Evolutionary conservation across 164 flowering plant genomes (phyloP).

Genomic region (Stephania cephalantha): DNA sequence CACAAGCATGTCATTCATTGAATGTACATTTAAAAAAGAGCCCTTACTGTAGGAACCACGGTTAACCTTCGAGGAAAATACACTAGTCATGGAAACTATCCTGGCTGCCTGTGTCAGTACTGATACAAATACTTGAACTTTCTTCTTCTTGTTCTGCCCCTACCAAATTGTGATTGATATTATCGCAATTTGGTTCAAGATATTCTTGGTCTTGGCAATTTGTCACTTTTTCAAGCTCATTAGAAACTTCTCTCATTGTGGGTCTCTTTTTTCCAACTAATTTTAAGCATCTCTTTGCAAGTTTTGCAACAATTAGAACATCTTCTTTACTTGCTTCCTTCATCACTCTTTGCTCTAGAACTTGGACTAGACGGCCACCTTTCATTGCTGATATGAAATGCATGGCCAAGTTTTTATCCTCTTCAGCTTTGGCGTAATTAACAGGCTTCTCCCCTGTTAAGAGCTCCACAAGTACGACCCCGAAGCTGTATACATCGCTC

Average conservation of each 20-base stretch:
- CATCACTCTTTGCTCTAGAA: not conserved
- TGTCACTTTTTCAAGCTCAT: not conserved
- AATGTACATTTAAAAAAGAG: not conserved
- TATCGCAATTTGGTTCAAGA: not conserved
- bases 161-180: not conserved
- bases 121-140: not conserved
- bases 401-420: not conserved
- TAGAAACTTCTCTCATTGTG: not conserved
- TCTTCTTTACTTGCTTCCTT: not conserved
- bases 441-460: not conserved
- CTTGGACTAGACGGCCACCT: not conserved
- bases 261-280: not conserved
- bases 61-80: not conserved
- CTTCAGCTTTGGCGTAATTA: not conserved
- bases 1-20: not conserved
- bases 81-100: not conserved
- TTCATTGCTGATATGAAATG: not conserved
- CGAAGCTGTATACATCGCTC: not conserved
- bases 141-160: not conserved
- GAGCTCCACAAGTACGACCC: not conserved
- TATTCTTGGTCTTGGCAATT: not conserved
- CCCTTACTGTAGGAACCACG: too few species aligned
- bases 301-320: not conserved
- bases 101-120: not conserved
- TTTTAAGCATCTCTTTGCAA: constrained; percentile 2